Evolutionary conservation across 176 grass and related monocot genomes (phyloP), one percentile per base, ranked within the genome.

Genomic region (Aegilops sharonensis): DNA sequence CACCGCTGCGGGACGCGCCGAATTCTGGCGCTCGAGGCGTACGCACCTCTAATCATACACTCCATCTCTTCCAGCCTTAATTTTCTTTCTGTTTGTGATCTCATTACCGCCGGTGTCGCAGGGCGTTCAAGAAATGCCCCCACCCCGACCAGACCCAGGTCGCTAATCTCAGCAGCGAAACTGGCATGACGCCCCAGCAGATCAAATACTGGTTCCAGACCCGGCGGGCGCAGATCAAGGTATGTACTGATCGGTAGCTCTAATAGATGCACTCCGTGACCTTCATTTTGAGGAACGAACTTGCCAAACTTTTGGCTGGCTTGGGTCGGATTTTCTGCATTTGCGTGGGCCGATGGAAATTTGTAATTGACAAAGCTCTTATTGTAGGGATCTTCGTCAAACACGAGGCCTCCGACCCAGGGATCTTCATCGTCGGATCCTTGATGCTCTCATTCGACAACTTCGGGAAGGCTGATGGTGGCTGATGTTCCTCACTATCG

Each of bases 161-260:
- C 30, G 92, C 89, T 80, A 82, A 88, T 35, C 94, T 99, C 5
- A 96, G 92, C 94, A 88, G 94, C 17, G 94, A 99, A 71, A 79
- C 94, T 24, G 85, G 80, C 3, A 84, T 99, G 66, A 90, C 94
- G 86, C 84, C 92, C 7, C 90, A 89, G 35, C 97, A 99, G 92
- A 99, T 99, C 89, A 97, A 94, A 90, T 99, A 94, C 83, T 99
- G 97, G 97, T 99, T 99, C 80, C 94, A 99, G 90, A 99, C 96
- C 40, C 86, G 94, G n/a, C 88, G 97, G 75, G 94, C 97, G 27
- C 94, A 96, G 87, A 99, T 99, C 92, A 99, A 99, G 90, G 97
- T 89, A 52, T 20, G 48, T 52, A 17, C 47, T 50, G 1, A 48
- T 15, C 5, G 4, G 13, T 50, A 15, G 13, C 47, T 50, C 47